Base-by-base conservation (phyloP, 441 rosid genomes). In the Pelargonium cotyledonis region DNA sequence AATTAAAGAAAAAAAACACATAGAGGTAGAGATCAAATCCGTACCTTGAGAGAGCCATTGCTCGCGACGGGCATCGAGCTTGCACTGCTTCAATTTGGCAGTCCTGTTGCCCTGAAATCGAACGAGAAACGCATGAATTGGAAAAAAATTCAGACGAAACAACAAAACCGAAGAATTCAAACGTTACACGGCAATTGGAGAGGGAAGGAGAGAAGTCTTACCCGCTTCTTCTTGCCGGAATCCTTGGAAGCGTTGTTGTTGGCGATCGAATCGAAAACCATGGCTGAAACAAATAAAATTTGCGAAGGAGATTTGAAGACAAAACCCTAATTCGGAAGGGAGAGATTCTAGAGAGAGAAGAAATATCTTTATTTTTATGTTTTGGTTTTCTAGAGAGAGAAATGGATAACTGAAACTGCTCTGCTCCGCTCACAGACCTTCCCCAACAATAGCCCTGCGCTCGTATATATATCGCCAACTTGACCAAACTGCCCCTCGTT, bases 11-110 rank as follows among this genome's bases (percentile, higher is more conserved):
- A 0, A 29, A 41, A 44, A 6, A 66, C 18, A 14, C 1, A 7
- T 10, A 49, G 11, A 66, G 15, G n/a, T n/a, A 64, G 10, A 41
- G 43, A 49, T 19, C 46, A 63, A 64, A 63, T 44, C 46, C 79
- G 18, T 76, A 90, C 98, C 89, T 85, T 85, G 97, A 73, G 98
- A 88, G 72, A 93, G 98, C 98, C 98, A 92, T 81, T 92, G 98
- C 79, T 90, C 97, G 19, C 98, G 95, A 65, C 98, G 97, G 19
- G 85, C 94, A 78, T 90, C 97, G 1, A 90, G 85, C 84, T 93
- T 93, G 89, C 92, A 85, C 86, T 89, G 97, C 83, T 89, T 93
- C 87, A 92, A 78, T 83, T 88, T 90, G n/a, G 96, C 94, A n/a
- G 96, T 80, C 89, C 98, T 83, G 78, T 88, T 85, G 35, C 82